Base-by-base conservation (phyloP, 2,329 filamentous ascomycete species). In the Exophiala oligosperma region DNA sequence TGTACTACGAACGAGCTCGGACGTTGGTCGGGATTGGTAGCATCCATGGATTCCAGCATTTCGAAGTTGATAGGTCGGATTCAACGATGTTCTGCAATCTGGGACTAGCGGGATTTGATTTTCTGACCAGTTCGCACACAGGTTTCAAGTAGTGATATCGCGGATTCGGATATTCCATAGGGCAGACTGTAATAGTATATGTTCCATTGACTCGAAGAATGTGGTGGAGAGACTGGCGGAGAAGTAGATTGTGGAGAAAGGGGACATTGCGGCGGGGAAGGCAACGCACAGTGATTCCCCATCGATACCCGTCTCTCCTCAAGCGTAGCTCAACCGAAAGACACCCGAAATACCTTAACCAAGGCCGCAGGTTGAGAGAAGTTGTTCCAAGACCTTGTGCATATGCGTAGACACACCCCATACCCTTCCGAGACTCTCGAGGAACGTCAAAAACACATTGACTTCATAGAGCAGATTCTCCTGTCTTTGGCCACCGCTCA, bases 391-490 rank as follows among this genome's bases (percentile, higher is more conserved):
- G 23, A 50, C 37, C 14, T n/a, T 8, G 23, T 44, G 47, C 53
- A 56, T 56, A 9, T 49, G 44, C 9, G 26, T 21, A 4, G 53
- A 56, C 7, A 59, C 41, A 26, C 57, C 57, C 52, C 52, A 59
- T 7, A 40, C 11, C 32, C 55, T 46, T 24, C 47, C 52, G 17
- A 52, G 49, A 7, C 17, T 52, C 24, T 57, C 40, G 8, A 57
- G 49, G 24, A 40, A 43, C 4, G 26, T 55, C 12, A 37, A 55
- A 40, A 59, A 55, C 26, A 59, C 29, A 38, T 47, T 55, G 17
- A 55, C 48, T 40, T 59, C 52, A 29, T 59, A 59, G 4, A 55
- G 23, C n/a, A 59, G 21, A 37, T 55, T 54, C 14, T 37, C 51
- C 28, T 28, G 43, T 21, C 28, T 49, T 11, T 32, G 38, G 28